Evolutionary conservation across 495 filamentous ascomycete species (phyloP), one percentile per base, ranked within the genome.

Genomic region (Hypoxylon rickii): DNA sequence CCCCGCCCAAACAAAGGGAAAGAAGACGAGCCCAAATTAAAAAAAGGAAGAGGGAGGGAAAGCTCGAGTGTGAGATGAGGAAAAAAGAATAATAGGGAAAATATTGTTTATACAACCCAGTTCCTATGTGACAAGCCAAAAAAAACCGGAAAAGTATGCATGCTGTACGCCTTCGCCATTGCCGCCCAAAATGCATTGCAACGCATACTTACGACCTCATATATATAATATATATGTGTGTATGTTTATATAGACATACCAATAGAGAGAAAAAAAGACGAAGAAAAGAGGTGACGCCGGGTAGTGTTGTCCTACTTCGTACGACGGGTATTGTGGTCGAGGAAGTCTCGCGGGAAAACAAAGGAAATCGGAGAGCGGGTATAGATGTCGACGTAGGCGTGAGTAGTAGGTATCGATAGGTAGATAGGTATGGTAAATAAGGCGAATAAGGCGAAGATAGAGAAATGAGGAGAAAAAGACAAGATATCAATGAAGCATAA

Each of bases 401-500:
- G 24, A n/a, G 24, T 29, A 29, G 4, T 10, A 10, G 4, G 24
- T 29, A 29, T 4, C 24, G 24, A 4, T 29, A 29, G 4, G 24
- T 29, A 29, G 24, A 29, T 29, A 29, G 24, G 24, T 29, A 10
- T 29, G 24, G 24, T 29, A 10, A 29, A 29, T 29, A 10, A 29
- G 24, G 10, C 10, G 24, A 10, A 4, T 41, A 37, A 43, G 45
- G 36, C 48, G 38, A 22, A 41, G 39, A 49, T 37, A 21, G 37
- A 13, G 26, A 38, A 13, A 20, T 20, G 22, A 36, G 17, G 41
- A 47, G 19, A 39, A 34, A 17, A 40, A 21, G 20, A 8, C 12
- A 33, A 36, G 17, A 36, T 29, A 51, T 17, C n/a, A n/a, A 48
- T 53, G 52, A 62, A 62, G 46, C 31, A 62, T 57, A 62, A 62